These are phyloP conservation scores for Tetrahymena elliotti DNA, from an alignment of 73 alveolate genomes.

Conservation along the genomic window DNA sequence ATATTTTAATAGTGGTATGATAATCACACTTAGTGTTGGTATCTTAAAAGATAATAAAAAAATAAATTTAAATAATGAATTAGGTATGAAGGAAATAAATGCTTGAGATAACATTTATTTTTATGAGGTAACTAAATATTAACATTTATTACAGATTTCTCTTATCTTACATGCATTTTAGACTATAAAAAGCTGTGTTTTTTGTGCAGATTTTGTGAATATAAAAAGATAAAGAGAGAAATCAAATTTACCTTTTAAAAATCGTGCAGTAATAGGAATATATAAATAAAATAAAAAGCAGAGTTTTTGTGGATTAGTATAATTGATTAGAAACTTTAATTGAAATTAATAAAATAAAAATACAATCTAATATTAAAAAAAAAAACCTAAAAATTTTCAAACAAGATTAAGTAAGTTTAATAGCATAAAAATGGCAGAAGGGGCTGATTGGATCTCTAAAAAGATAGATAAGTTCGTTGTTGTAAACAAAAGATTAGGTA, in stretches of 20 bases:
- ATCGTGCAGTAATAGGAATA: not conserved
- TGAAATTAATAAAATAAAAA: not conserved
- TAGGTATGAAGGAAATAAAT: not conserved
- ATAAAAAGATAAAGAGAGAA: not conserved
- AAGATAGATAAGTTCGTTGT: slow-evolving; percentile 34
- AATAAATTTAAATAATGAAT: not conserved
- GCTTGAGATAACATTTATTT: not conserved
- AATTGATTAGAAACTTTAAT: not conserved
- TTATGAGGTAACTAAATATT: not conserved
- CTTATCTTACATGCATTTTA: too few species aligned
- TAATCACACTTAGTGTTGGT: not conserved
- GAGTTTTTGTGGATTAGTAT: not conserved
- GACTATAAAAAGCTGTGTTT: too few species aligned
- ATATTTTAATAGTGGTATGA: not conserved
- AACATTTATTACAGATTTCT: too few species aligned
- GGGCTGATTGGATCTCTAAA: slow-evolving; percentile 26
- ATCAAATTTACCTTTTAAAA: not conserved
- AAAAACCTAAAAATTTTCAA: not conserved
- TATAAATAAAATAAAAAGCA: not conserved
- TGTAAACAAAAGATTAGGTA: slow-evolving; percentile 21
- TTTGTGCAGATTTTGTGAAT: not conserved
- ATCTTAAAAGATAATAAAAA: not conserved
- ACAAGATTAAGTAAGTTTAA: not conserved
- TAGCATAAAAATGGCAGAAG: not conserved
- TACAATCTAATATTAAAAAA: not conserved